Conservation (phyloP, 441 rosid species). For the Erodium chrysanthum region DNA sequence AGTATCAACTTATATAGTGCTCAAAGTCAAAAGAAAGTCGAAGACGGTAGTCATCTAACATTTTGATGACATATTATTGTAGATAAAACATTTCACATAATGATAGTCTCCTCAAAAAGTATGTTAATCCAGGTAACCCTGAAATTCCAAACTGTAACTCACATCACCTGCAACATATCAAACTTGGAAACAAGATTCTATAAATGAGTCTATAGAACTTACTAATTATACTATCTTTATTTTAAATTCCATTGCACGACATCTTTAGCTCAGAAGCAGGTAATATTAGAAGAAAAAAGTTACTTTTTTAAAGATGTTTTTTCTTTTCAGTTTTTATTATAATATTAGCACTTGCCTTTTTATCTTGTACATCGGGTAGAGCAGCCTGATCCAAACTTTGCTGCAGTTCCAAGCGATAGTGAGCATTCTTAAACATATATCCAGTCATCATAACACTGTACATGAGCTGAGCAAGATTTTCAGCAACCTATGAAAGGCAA, state of each 20-base stretch:
- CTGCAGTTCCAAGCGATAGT: conserved; percentile 79
- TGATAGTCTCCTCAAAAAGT: background rate
- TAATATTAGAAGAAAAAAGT: background rate
- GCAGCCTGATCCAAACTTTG: conserved; percentile 85
- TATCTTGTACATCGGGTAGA: conserved; percentile 58
- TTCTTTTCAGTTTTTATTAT: background rate
- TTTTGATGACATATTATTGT: background rate
- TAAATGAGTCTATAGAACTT: background rate
- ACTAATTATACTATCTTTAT: no score
- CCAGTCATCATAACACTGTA: conserved; percentile 96
- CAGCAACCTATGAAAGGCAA: conserved; percentile 63
- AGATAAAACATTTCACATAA: no score
- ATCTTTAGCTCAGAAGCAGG: background rate
- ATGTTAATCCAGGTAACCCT: background rate
- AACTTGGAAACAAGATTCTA: no score
- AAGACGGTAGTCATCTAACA: background rate
- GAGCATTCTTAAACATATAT: conserved; percentile 90
- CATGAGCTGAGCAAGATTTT: conserved; percentile 95
- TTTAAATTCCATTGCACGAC: background rate
- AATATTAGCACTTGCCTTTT: conserved; percentile 28
- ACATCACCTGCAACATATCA: background rate
- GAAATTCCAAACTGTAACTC: background rate
- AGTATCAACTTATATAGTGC: conserved; percentile 6
- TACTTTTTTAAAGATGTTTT: no score
- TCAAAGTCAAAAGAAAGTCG: background rate